Base-by-base conservation (phyloP, 371 early-diverging fungal species). In the Lichtheimia corymbifera region DNA sequence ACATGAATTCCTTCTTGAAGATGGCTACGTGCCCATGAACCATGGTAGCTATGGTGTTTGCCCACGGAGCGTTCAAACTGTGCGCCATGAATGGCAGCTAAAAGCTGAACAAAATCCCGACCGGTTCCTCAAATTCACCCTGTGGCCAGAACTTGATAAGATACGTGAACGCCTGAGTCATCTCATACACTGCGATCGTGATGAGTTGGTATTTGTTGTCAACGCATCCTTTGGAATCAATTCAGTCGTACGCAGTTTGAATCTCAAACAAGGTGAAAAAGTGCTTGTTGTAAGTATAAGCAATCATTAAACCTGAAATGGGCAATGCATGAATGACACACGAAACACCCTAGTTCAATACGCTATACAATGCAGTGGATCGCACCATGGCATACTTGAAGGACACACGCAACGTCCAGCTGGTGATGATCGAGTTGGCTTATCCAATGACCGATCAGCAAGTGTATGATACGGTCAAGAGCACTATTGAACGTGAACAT, bases 351-450 rank as follows among this genome's bases (percentile, higher is more conserved):
- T 50, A 77, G 77, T 68, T 77, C 17, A 73, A 50, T 11, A 87
- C 86, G 1, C 71, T 75, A 6, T 85, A 83, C 51, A 70, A 74
- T 53, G 70, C 80, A 7, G 77, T 85, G 43, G 67, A 70, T 35
- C 59, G 68, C 11, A 67, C 73, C 2, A 53, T 80, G 22, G 58
- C 62, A 1, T 83, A 68, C 50, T 25, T 83, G 13, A 53, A 62
- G 18, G 81, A 83, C 35, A 57, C 62, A 22, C 66, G 58, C 12
- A 55, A 72, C 18, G 61, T 72, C 11, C 67, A 73, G 22, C 51
- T 80, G 55, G 70, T 80, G 14, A 43, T 62, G 7, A 27, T 69
- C 9, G 66, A 77, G 20, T 69, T 77, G 7, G 60, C 43, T 27
- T 64, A 76, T 28, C 68, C 79, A 2, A 42, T 77, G n/a, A 62